Evolutionary conservation across 108 stramenopile species (phyloP).

Genomic region (Fragilaria crotonensis): DNA sequence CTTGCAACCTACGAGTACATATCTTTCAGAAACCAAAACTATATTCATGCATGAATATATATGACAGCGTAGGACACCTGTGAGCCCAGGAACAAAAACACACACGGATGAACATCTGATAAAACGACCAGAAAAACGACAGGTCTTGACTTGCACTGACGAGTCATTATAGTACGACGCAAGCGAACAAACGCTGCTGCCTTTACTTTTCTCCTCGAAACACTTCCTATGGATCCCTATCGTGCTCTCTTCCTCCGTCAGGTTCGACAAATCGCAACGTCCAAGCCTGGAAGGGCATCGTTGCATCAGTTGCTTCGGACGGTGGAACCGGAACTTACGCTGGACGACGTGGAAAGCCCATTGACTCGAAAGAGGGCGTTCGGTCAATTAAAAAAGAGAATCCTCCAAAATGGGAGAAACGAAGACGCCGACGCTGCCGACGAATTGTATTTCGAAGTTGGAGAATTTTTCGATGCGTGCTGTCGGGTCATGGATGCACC

Average conservation of each 20-base stretch:
- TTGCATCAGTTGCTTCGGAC: not conserved
- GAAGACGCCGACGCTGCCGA: not conserved
- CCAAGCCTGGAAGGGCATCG: not conserved
- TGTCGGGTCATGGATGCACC: not conserved
- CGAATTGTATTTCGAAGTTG: not conserved
- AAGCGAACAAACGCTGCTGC: too few relatives aligned
- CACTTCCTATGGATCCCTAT: not conserved
- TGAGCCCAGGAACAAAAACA: too few relatives aligned
- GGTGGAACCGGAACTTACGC: not conserved
- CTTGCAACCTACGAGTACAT: too few relatives aligned
- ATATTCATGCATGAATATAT: too few relatives aligned
- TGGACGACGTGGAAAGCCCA: not conserved
- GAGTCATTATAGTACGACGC: too few relatives aligned
- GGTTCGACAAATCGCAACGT: not conserved
- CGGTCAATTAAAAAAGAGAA: not conserved
- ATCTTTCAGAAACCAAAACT: too few relatives aligned
- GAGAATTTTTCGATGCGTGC: not conserved
- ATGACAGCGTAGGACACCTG: too few relatives aligned
- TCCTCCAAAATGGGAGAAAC: too few relatives aligned
- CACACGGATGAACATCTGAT: too few relatives aligned
- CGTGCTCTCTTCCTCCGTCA: not conserved
- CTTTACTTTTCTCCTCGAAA: too few relatives aligned
- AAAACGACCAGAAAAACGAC: too few relatives aligned
- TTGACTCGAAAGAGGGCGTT: not conserved
- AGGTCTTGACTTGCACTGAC: too few relatives aligned